phyloP scores from a whole-genome alignment of 306 rosid species.

The Pyrus betulifolia region DNA sequence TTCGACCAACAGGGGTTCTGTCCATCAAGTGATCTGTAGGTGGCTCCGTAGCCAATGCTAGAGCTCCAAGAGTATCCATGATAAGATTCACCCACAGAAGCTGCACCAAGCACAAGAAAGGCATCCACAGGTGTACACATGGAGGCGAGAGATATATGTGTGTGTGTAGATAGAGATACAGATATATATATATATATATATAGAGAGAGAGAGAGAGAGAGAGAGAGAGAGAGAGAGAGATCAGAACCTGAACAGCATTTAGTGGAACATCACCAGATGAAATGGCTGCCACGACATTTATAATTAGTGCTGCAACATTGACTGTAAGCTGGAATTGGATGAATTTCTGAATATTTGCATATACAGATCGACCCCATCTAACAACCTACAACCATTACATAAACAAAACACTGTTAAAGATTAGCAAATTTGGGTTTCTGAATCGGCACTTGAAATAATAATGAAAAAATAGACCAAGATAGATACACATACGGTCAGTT shows the following conservation, averaged over 20 bases:
- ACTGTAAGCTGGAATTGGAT: slow-evolving; percentile 97
- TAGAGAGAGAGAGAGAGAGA: slow-evolving; percentile 1
- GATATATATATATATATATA: not conserved
- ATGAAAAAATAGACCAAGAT: not conserved
- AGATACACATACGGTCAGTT: not conserved
- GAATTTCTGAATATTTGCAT: slow-evolving; percentile 95
- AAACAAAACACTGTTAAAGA: slow-evolving; percentile 1
- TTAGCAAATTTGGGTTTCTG: not conserved
- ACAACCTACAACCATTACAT: slow-evolving; percentile 57
- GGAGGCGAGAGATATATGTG: not conserved
- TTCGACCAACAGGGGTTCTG: slow-evolving; percentile 73
- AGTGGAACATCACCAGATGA: slow-evolving; percentile 86
- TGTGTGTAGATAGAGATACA: not conserved
- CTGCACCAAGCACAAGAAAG: slow-evolving; percentile 34
- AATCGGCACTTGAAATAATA: not conserved
- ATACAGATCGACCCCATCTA: slow-evolving; percentile 93
- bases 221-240: slow-evolving; percentile 7
- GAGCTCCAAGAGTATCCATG: slow-evolving; percentile 98
- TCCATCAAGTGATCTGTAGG: slow-evolving; percentile 92
- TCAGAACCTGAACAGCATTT: slow-evolving; percentile 88
- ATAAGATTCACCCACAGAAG: slow-evolving; percentile 99
- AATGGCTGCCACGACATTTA: slow-evolving; percentile 80
- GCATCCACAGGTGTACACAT: slow-evolving; percentile 6
- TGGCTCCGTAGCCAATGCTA: slow-evolving; percentile 95
- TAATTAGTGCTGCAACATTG: slow-evolving; percentile 87